Evolutionary conservation across 164 flowering plant species (phyloP).

Genomic region (Buxus sempervirens): DNA sequence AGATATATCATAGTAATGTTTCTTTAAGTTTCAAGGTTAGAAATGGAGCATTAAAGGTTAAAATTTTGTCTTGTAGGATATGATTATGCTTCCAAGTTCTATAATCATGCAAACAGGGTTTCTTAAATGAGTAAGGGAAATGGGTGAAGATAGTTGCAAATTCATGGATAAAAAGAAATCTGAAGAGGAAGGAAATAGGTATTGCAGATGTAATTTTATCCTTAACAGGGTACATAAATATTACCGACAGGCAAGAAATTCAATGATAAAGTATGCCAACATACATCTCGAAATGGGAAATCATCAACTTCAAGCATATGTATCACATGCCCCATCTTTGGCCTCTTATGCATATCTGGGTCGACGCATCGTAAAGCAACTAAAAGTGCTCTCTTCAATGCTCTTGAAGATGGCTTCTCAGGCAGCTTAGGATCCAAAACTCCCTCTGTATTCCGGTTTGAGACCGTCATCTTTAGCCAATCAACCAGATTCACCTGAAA

Average conservation of each 20-base stretch:
- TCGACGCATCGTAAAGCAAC: conserved; percentile 82
- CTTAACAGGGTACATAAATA: background rate
- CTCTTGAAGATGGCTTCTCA: conserved; percentile 71
- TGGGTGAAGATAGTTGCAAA: too few relatives aligned
- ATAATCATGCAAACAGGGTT: too few relatives aligned
- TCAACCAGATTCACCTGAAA: conserved; percentile 82
- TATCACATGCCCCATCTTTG: conserved; percentile 88
- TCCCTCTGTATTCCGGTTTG: conserved; percentile 63
- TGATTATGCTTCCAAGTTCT: background rate
- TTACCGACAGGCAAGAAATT: background rate
- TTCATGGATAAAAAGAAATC: background rate
- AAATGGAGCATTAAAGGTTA: background rate
- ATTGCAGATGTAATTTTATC: conserved; percentile 1
- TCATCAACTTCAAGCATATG: conserved; percentile 93
- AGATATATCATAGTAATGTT: background rate
- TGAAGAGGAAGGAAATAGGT: background rate
- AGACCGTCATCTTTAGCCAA: conserved; percentile 80
- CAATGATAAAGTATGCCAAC: conserved; percentile 11
- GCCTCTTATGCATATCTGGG: conserved; percentile 78
- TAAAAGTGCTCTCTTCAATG: conserved; percentile 68
- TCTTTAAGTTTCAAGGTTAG: conserved; percentile 1
- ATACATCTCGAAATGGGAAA: conserved; percentile 70
- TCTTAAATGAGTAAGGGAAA: too few relatives aligned
- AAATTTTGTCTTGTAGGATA: background rate
- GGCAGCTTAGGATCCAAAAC: conserved; percentile 70